These are phyloP conservation scores for Aspergillus pseudotamarii DNA, from an alignment of 2,329 filamentous ascomycete genomes.

Conservation along the genomic window DNA sequence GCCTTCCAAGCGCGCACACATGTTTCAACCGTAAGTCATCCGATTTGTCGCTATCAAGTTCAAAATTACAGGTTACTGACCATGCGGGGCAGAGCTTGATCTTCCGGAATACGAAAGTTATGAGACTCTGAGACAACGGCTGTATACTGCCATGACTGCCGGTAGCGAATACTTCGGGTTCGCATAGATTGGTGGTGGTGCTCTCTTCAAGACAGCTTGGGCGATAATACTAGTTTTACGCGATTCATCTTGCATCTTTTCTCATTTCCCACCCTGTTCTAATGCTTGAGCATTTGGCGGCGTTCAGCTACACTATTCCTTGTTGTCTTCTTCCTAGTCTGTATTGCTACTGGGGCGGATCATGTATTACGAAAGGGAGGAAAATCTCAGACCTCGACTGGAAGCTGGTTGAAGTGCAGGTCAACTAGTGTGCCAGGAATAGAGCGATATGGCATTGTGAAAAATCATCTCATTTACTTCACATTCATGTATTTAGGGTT, in stretches of 20 bases:
- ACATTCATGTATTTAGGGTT: constrained; percentile 20
- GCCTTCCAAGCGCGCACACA: constrained; percentile 93
- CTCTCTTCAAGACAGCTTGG: constrained; percentile 11
- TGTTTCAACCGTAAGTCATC: constrained; percentile 93
- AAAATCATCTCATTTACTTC: constrained; percentile 19
- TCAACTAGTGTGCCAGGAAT: constrained; percentile 27
- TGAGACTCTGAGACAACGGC: constrained; percentile 80
- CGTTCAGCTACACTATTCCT: constrained; percentile 27
- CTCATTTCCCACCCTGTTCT: constrained; percentile 16
- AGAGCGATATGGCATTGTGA: constrained; percentile 4
- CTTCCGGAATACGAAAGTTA: constrained; percentile 98
- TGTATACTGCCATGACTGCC: constrained; percentile 96
- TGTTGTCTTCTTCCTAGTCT: constrained; percentile 17
- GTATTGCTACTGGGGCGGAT: constrained; percentile 16
- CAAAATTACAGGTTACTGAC: constrained; percentile 37
- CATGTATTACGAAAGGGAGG: constrained; percentile 1
- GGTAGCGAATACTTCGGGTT: constrained; percentile 98
- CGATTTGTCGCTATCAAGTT: neutral
- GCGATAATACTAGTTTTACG: constrained; percentile 15
- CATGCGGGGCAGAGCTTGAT: constrained; percentile 74
- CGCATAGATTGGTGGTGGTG: constrained; percentile 60
- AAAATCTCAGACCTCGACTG: neutral
- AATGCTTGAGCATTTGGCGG: constrained; percentile 39
- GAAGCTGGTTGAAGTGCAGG: constrained; percentile 45
- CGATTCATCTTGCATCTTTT: constrained; percentile 2